Evolutionary conservation across 768 basidiomycete genomes (phyloP).

Genomic region (Kockovaella imperatae): DNA sequence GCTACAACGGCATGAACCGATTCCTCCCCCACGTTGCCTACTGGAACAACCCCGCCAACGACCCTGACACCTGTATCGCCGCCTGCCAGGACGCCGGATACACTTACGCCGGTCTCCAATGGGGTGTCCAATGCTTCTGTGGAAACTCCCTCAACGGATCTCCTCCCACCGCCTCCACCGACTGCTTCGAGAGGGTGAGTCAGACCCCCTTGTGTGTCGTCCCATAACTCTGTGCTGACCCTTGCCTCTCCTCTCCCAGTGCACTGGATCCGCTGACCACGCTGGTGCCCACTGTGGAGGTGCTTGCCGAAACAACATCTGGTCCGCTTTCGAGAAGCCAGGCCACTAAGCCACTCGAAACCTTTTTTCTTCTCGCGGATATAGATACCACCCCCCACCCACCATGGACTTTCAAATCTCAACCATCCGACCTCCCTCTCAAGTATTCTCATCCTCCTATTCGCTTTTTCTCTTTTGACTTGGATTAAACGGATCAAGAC

Average conservation of each 20-base stretch:
- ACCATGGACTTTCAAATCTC: no score
- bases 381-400: no score
- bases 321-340: slow-evolving; percentile 15
- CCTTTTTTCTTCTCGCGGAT: no score
- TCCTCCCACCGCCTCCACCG: slow-evolving; percentile 5
- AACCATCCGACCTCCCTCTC: no score
- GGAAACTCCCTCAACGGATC: slow-evolving; percentile 12
- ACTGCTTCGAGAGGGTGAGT: slow-evolving; percentile 13
- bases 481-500: no score
- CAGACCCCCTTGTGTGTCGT: no score
- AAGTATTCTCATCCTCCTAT: no score
- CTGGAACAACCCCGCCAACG: slow-evolving; percentile 9
- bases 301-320: slow-evolving; percentile 23
- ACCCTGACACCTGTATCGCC: slow-evolving; percentile 17
- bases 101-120: slow-evolving; percentile 19
- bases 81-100: slow-evolving; percentile 9
- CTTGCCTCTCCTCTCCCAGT: background rate
- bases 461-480: no score
- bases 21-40: slow-evolving; percentile 15
- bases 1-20: slow-evolving; percentile 22
- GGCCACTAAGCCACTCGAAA: slow-evolving; percentile 7
- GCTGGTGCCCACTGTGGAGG: slow-evolving; percentile 23
- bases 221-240: no score
- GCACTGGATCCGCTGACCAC: background rate
- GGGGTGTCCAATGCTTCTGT: slow-evolving; percentile 19